Evolutionary conservation across 192 early-diverging fungal genomes (phyloP), one percentile per base, ranked within the genome.

Genomic region (Coemansia umbellata): DNA sequence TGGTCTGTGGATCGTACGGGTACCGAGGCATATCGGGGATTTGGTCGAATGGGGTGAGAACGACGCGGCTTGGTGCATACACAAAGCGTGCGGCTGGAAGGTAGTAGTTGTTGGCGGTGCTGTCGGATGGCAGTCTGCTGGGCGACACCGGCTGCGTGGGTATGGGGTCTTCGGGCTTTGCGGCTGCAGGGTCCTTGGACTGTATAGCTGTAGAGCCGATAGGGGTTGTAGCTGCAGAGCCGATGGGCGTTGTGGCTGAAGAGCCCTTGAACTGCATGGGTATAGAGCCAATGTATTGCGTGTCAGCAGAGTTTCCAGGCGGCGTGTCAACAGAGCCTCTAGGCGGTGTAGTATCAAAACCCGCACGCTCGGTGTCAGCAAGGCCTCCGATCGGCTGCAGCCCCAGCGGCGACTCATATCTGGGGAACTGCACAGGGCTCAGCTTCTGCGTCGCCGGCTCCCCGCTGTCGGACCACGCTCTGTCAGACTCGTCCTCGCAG

Each of bases 121-220:
- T 27, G 23, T 45, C 28, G 15, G 54, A 50, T 26, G 70, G 70
- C 21, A 31, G 18, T 0, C 49, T 53, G 3, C n/a, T 33, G 0
- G 63, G 70, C 50, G 70, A 73, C 21, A 55, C 35, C 4, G 70
- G 70, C 44, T 66, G 70, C 0, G 69, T 73, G 31, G 49, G 31
- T 10, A 28, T 26, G 6, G 31, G 33, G 13, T 22, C 23, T n/a
- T 17, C 44, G 3, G 33, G 22, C 5, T 15, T 10, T 6, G 36
- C 13, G 1, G 26, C 22, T 33, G 30, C 27, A 31, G 41, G 50
- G 3, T n/a, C n/a, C n/a, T n/a, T n/a, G n/a, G n/a, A n/a, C n/a
- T n/a, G n/a, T n/a, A n/a, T n/a, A n/a, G n/a, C n/a, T n/a, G n/a
- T n/a, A n/a, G n/a, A n/a, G n/a, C n/a, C n/a, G n/a, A n/a, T n/a